A percentile compares a stretch with the other conserved stretches of the same genome.
phyloP scores from a whole-genome alignment of 208 protist genomes.

The Phytomonas sp. region DNA sequence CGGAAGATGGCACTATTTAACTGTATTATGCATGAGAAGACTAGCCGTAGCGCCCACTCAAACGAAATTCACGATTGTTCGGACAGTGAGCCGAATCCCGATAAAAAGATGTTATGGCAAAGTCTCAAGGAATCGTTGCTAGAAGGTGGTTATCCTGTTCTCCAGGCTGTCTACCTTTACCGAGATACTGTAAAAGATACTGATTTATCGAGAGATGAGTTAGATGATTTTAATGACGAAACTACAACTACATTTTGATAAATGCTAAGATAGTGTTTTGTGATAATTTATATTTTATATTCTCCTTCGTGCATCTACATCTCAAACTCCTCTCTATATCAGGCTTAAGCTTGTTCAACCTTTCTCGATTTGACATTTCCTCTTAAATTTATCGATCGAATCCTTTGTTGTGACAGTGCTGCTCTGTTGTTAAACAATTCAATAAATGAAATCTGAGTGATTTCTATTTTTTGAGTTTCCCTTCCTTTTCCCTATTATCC shows the following conservation, averaged over 20 bases:
- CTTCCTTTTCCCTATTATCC: background rate
- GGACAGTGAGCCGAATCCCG: slow-evolving; percentile 41
- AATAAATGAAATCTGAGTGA: background rate
- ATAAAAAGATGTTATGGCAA: slow-evolving; percentile 41
- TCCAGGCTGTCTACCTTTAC: slow-evolving; percentile 50
- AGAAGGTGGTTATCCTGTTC: slow-evolving; percentile 28
- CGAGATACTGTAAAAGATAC: slow-evolving; percentile 31
- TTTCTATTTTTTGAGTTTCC: background rate
- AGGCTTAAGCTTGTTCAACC: background rate
- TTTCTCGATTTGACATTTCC: background rate
- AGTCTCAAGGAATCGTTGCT: slow-evolving; percentile 36
- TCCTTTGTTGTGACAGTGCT: background rate
- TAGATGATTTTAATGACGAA: background rate
- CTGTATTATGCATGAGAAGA: slow-evolving; percentile 67
- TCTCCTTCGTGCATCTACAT: background rate
- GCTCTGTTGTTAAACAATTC: background rate
- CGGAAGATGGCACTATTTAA: slow-evolving; percentile 74
- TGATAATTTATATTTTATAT: background rate
- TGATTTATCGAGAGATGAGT: background rate
- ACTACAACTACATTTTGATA: background rate
- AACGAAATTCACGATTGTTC: slow-evolving; percentile 54
- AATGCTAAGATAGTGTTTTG: background rate
- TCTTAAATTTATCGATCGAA: background rate
- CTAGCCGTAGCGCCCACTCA: slow-evolving; percentile 30
- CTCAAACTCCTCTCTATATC: background rate